These are phyloP conservation scores for Trifolium dubium DNA, from an alignment of 306 rosid genomes.

Conservation along the genomic window DNA sequence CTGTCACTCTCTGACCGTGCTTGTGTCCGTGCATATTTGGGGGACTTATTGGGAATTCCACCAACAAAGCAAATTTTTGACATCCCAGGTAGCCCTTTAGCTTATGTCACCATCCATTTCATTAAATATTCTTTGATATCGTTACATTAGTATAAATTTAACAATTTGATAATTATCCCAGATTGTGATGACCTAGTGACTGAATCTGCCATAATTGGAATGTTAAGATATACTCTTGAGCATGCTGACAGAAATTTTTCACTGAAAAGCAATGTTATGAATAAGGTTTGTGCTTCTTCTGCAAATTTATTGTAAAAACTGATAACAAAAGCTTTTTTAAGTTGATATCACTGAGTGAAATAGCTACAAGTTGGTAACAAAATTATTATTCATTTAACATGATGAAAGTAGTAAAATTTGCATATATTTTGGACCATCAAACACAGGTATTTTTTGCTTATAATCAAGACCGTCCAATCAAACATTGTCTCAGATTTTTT, in stretches of 20 bases:
- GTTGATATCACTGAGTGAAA: not conserved
- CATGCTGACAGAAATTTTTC: conserved; percentile 81
- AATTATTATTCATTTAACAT: no score
- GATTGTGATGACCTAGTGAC: conserved; percentile 63
- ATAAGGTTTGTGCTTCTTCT: conserved; percentile 54
- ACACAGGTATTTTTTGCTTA: not conserved
- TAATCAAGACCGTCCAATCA: not conserved
- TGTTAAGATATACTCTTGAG: conserved; percentile 74
- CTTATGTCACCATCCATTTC: conserved; percentile 17
- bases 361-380: not conserved
- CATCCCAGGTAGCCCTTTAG: conserved; percentile 68
- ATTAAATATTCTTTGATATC: conserved; percentile 4
- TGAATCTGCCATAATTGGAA: conserved; percentile 55
- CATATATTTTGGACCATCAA: not conserved
- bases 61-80: conserved; percentile 80
- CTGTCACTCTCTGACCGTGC: conserved; percentile 72
- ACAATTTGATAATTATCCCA: conserved; percentile 41
- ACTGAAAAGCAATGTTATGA: conserved; percentile 41
- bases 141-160: not conserved
- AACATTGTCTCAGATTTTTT: not conserved
- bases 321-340: not conserved
- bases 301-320: conserved; percentile 15
- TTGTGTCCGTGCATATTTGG: conserved; percentile 63
- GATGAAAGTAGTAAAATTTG: not conserved
- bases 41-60: conserved; percentile 72